phyloP scores from a whole-genome alignment of 768 basidiomycete species.

The Rubroboletus satanas region DNA sequence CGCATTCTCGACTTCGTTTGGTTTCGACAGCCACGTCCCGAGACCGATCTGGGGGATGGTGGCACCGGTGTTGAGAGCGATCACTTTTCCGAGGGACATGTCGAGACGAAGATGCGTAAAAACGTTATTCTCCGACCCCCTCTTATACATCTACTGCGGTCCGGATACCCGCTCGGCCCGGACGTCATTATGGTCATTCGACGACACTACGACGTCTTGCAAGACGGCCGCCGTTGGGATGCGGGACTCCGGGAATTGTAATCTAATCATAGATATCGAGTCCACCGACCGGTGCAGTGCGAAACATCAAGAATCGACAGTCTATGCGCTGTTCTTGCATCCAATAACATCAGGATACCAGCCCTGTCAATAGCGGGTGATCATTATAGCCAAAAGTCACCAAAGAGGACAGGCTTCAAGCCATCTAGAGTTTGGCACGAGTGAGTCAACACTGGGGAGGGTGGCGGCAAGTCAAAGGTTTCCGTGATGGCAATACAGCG shows the following conservation, averaged over 20 bases:
- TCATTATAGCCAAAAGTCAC: background rate
- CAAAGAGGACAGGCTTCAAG: background rate
- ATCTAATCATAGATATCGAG: background rate
- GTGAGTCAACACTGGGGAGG: too few species aligned
- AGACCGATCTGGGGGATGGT: constrained; percentile 74
- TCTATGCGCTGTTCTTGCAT: too few species aligned
- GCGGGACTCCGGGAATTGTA: background rate
- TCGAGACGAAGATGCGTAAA: background rate
- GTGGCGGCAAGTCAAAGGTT: background rate
- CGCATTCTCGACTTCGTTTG: constrained; percentile 70
- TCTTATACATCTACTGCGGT: constrained; percentile 5
- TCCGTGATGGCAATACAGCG: background rate
- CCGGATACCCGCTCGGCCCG: constrained; percentile 11
- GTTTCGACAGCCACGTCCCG: constrained; percentile 78
- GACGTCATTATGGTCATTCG: too few species aligned
- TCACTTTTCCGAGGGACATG: constrained; percentile 41
- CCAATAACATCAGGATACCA: too few species aligned
- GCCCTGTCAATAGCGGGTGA: background rate
- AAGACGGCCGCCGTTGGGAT: background rate
- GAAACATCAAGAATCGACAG: background rate
- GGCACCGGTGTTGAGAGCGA: constrained; percentile 46
- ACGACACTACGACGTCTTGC: background rate
- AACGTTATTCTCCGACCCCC: background rate
- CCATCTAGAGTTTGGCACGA: background rate
- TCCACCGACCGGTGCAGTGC: background rate